Evolutionary conservation across 768 basidiomycete genomes (phyloP).

Genomic region (Hydnum rufescens): DNA sequence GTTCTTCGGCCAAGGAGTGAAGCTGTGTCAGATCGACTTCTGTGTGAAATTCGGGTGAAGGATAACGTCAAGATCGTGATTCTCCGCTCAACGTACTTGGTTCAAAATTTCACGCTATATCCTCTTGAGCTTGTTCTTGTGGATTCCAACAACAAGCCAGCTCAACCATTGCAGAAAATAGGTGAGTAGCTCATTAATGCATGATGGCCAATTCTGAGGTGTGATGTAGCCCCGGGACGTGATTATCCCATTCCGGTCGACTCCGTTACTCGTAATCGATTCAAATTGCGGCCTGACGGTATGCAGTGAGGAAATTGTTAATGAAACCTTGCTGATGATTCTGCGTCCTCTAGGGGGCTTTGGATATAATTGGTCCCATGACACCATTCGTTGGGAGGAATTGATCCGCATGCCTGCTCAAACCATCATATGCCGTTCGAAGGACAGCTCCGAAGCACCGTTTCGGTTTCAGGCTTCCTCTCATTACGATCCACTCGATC

Average conservation of each 20-base stretch:
- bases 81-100: constrained; percentile 75
- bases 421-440: constrained; percentile 70
- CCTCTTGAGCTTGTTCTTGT: constrained; percentile 83
- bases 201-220: neutral
- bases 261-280: constrained; percentile 58
- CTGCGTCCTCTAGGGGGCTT: constrained; percentile 55
- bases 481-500: constrained; percentile 46
- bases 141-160: constrained; percentile 65
- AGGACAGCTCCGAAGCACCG: constrained; percentile 54
- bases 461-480: constrained; percentile 92
- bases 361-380: constrained; percentile 81
- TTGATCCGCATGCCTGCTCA: constrained; percentile 45
- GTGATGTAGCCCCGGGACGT: constrained; percentile 47
- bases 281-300: constrained; percentile 88
- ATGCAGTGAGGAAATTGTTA: constrained; percentile 6
- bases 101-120: constrained; percentile 81
- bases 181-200: constrained; percentile 21
- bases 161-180: constrained; percentile 67
- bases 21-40: constrained; percentile 56
- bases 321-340: neutral
- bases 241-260: constrained; percentile 83
- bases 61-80: constrained; percentile 91
- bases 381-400: constrained; percentile 72
- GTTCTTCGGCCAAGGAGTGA: constrained; percentile 61
- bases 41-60: constrained; percentile 77